phyloP scores from a whole-genome alignment of 805 yeast genomes.

The Scheffersomyces coipomensis region DNA sequence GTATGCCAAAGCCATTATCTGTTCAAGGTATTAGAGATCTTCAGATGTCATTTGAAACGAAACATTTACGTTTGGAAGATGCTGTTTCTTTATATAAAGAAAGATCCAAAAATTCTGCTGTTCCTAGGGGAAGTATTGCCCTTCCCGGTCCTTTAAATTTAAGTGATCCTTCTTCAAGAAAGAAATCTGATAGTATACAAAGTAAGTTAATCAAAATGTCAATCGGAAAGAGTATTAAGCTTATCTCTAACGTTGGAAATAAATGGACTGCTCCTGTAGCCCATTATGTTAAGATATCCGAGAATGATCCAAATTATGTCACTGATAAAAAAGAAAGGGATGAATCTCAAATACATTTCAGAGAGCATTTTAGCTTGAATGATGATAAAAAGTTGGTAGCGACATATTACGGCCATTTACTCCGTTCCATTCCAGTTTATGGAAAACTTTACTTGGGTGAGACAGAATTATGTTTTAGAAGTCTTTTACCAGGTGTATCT shows the following conservation, averaged over 20 bases:
- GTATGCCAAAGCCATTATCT: conserved; percentile 33
- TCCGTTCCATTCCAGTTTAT: conserved; percentile 71
- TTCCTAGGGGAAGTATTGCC: background rate
- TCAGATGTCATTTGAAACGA: conserved; percentile 32
- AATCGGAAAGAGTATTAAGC: conserved; percentile 27
- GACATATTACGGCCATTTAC: conserved; percentile 68
- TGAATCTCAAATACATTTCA: conserved; percentile 57
- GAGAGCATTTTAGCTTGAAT: conserved; percentile 62
- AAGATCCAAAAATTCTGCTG: background rate
- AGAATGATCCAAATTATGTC: conserved; percentile 50
- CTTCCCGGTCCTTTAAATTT: conserved; percentile 20
- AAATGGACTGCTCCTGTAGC: conserved; percentile 60
- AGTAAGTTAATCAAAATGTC: conserved; percentile 12
- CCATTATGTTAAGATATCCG: conserved; percentile 51
- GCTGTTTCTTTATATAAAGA: conserved; percentile 23
- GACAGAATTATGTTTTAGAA: conserved; percentile 72
- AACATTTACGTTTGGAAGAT: conserved; percentile 17
- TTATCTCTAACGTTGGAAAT: conserved; percentile 26
- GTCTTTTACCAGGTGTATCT: conserved; percentile 72
- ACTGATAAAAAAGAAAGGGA: conserved; percentile 41
- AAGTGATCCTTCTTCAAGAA: conserved; percentile 24
- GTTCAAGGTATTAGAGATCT: conserved; percentile 28
- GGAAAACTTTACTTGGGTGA: conserved; percentile 80
- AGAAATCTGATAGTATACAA: conserved; percentile 3
- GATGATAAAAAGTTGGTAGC: conserved; percentile 54